Conservation (phyloP, 352 stramenopile species). For the Halophytophthora batemanensis region DNA sequence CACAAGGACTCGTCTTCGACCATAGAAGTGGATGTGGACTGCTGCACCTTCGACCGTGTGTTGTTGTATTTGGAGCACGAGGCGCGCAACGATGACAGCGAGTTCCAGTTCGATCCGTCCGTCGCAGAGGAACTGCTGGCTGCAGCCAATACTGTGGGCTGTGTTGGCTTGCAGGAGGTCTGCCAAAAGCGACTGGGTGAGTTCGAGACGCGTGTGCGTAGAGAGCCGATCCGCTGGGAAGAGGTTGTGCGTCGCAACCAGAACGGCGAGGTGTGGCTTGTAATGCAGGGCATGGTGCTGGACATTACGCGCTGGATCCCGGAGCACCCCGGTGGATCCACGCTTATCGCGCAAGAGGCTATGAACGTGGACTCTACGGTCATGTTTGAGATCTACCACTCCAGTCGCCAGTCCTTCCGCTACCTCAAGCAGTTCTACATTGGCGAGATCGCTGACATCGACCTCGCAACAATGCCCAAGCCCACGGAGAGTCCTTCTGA, state of each 20-base stretch:
- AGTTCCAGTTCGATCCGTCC: constrained; percentile 81
- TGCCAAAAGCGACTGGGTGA: constrained; percentile 69
- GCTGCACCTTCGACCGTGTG: constrained; percentile 87
- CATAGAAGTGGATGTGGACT: constrained; percentile 81
- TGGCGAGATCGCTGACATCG: constrained; percentile 69
- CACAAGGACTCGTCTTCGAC: constrained; percentile 66
- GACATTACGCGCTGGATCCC: constrained; percentile 88
- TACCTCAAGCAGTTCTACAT: constrained; percentile 93
- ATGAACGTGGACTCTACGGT: constrained; percentile 87
- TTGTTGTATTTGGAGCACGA: constrained; percentile 87
- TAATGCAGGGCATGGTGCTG: constrained; percentile 89
- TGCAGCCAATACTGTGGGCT: constrained; percentile 66
- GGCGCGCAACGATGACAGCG: constrained; percentile 50
- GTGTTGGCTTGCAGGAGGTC: constrained; percentile 71
- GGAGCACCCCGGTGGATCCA: constrained; percentile 80
- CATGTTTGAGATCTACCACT: constrained; percentile 92
- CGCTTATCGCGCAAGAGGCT: constrained; percentile 82
- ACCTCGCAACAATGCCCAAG: constrained; percentile 51
- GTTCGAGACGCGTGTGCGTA: constrained; percentile 80
- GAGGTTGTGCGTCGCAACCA: constrained; percentile 78
- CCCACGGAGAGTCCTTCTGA: constrained; percentile 48
- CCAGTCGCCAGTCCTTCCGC: constrained; percentile 88
- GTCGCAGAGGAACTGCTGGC: constrained; percentile 70
- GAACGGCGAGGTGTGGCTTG: constrained; percentile 73
- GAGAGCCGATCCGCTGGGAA: constrained; percentile 75